Conservation (phyloP, 2,329 filamentous ascomycete genomes). For the Epichloe sp. region DNA sequence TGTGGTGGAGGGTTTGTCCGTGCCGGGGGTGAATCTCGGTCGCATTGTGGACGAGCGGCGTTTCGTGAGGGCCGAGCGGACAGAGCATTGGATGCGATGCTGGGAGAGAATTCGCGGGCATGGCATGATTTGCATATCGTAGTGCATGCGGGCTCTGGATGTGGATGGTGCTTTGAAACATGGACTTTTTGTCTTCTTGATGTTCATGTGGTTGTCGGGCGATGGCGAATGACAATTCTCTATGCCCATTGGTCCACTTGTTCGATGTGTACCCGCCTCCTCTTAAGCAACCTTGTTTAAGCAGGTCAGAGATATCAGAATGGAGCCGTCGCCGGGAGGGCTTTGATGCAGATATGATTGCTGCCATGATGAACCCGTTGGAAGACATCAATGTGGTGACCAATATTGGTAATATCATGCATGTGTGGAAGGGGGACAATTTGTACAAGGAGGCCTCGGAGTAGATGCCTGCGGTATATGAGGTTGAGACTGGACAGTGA, state of each 20-base stretch:
- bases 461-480: neutral
- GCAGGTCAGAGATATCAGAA: neutral
- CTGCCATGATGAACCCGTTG: conserved; percentile 27
- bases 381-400: conserved; percentile 28
- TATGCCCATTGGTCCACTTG: too few species aligned
- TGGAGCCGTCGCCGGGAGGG: conserved; percentile 13
- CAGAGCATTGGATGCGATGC: neutral
- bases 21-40: conserved; percentile 31
- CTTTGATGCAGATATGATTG: conserved; percentile 34
- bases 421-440: conserved; percentile 27
- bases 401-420: conserved; percentile 23
- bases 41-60: conserved; percentile 12
- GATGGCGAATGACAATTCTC: too few species aligned
- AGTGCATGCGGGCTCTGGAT: neutral
- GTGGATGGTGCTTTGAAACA: neutral
- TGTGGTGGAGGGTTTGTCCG: conserved; percentile 25
- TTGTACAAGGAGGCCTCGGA: conserved; percentile 21
- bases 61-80: neutral
- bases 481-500: neutral
- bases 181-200: neutral
- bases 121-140: neutral
- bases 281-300: neutral
- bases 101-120: neutral
- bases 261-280: neutral
- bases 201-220: too few species aligned